phyloP scores from a whole-genome alignment of 441 rosid genomes.

The Aquilaria agallochum region DNA sequence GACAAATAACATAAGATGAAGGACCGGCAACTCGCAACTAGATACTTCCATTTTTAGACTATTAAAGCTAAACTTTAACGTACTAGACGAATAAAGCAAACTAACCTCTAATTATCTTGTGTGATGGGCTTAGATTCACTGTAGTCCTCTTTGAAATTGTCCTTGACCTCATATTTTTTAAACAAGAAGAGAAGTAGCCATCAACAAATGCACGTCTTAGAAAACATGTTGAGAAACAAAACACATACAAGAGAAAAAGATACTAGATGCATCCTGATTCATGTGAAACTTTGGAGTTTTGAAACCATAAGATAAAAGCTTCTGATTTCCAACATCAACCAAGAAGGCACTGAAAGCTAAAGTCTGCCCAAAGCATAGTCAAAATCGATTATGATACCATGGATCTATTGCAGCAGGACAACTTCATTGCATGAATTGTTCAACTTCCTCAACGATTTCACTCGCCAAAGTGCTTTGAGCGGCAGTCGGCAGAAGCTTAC shows the following conservation, averaged over 20 bases:
- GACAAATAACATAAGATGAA: too few relatives aligned
- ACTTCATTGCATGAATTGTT: too few relatives aligned
- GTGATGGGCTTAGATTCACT: conserved; percentile 34
- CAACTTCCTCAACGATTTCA: too few relatives aligned
- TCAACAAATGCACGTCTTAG: too few relatives aligned
- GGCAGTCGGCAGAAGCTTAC: too few relatives aligned
- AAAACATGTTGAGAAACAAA: neutral
- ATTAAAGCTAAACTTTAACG: too few relatives aligned
- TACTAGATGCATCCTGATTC: conserved; percentile 37
- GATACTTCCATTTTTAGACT: too few relatives aligned
- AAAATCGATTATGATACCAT: too few relatives aligned
- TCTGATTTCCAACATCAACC: conserved; percentile 54
- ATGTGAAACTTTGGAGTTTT: conserved; percentile 35
- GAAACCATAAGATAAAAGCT: conserved; percentile 6
- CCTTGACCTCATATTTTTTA: conserved; percentile 32
- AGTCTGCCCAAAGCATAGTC: conserved; percentile 15
- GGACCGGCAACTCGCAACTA: too few relatives aligned
- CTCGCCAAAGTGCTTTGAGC: too few relatives aligned
- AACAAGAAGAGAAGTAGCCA: neutral
- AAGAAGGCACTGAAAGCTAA: conserved; percentile 58
- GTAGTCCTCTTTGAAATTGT: conserved; percentile 24
- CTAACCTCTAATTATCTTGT: conserved; percentile 42
- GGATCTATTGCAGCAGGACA: too few relatives aligned
- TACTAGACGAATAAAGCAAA: neutral
- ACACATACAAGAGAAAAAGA: conserved; percentile 1